A percentile compares a stretch with the other conserved stretches of the same genome.
Evolutionary conservation across 1,284 basidiomycete genomes (phyloP).

Genomic region (Cerrena zonata): DNA sequence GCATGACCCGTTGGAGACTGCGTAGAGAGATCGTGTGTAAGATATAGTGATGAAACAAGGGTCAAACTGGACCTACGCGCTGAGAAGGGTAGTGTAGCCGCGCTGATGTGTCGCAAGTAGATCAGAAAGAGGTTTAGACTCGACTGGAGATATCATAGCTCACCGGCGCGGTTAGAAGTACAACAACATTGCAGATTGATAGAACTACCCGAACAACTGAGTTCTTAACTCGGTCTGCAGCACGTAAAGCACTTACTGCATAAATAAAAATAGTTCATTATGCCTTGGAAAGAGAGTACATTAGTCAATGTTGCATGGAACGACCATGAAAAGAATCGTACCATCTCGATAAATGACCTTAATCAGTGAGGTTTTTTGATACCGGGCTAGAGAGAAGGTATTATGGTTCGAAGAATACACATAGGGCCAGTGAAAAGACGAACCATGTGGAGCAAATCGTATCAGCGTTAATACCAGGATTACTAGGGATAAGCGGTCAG

Average conservation of each 20-base stretch:
- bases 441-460: not conserved
- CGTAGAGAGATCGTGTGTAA: not conserved
- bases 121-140: no score
- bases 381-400: not conserved
- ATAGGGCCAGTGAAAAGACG: no score
- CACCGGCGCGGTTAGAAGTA: conserved; percentile 11
- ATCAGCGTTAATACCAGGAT: conserved; percentile 7
- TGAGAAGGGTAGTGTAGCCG: conserved; percentile 8
- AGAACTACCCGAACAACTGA: conserved; percentile 2
- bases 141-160: no score
- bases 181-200: conserved; percentile 10
- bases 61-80: conserved; percentile 6
- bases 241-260: conserved; percentile 4
- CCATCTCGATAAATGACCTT: conserved; percentile 10
- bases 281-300: conserved; percentile 1
- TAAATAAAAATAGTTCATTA: conserved; percentile 9
- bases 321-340: not conserved
- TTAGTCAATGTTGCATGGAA: not conserved
- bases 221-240: not conserved
- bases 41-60: not conserved
- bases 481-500: not conserved
- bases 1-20: conserved; percentile 12
- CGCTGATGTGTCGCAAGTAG: no score
- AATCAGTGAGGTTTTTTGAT: conserved; percentile 3
- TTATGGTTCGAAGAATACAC: no score